These are phyloP conservation scores for Starmerella stellata DNA, from an alignment of 805 yeast genomes.

Conservation along the genomic window DNA sequence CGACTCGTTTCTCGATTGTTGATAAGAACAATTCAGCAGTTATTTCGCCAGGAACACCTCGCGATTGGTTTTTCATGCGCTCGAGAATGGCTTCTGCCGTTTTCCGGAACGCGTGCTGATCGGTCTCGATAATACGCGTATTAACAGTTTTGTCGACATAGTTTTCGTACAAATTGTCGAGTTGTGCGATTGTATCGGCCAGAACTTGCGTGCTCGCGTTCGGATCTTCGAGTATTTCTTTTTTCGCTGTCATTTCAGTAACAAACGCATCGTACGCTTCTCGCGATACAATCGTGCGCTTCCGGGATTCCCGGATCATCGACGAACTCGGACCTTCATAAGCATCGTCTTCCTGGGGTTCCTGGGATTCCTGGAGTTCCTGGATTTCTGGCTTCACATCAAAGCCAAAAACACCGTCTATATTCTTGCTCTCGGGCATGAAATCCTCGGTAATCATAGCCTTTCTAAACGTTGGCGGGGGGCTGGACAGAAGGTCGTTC, in stretches of 20 bases:
- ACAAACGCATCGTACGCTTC: constrained; percentile 2
- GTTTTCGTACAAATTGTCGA: constrained; percentile 3
- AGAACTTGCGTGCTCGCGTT: not conserved
- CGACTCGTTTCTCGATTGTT: not conserved
- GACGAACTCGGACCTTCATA: no score
- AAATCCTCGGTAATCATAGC: no score
- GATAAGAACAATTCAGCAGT: constrained; percentile 1
- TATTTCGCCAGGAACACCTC: constrained; percentile 3
- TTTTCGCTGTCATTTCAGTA: not conserved
- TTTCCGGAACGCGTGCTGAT: constrained; percentile 8
- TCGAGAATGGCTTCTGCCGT: not conserved
- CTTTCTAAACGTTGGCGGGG: no score
- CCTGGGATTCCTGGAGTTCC: no score
- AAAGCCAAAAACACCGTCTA: no score
- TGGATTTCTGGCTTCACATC: no score
- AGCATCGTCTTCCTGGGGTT: no score
- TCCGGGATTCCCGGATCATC: not conserved
- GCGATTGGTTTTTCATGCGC: constrained; percentile 4
- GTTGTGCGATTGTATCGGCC: not conserved
- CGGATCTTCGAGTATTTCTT: not conserved
- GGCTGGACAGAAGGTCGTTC: no score
- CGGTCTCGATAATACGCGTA: constrained; percentile 4
- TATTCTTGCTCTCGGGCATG: no score
- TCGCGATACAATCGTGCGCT: constrained; percentile 2
- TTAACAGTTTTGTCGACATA: constrained; percentile 1